A percentile compares a stretch with the other conserved stretches of the same genome.
Conservation (phyloP, 192 early-diverging fungal species). For the Coemansia sp. region DNA sequence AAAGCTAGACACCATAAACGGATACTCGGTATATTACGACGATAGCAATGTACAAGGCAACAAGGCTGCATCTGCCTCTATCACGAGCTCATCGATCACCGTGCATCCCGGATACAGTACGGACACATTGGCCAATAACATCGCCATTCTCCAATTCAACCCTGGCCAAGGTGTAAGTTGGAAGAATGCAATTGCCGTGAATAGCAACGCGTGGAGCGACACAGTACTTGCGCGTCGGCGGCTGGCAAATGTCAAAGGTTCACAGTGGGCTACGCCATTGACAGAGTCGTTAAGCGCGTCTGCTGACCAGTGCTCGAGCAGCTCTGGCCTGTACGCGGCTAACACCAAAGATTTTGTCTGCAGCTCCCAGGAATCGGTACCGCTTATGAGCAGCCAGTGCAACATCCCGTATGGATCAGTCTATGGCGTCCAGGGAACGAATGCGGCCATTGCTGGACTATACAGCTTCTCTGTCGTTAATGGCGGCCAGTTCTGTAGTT, state of each 20-base stretch:
- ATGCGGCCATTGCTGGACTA: constrained; percentile 17
- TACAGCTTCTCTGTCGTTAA: constrained; percentile 31
- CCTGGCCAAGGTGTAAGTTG: constrained; percentile 4
- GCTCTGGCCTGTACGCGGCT: constrained; percentile 13
- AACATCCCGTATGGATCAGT: constrained; percentile 26
- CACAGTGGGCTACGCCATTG: constrained; percentile 7
- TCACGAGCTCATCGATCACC: constrained; percentile 7
- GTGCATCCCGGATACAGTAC: constrained; percentile 29
- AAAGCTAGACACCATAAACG: constrained; percentile 5
- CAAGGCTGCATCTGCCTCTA: constrained; percentile 4
- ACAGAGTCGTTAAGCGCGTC: background rate
- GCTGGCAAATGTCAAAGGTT: background rate
- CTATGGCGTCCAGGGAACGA: constrained; percentile 14
- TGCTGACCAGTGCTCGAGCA: background rate
- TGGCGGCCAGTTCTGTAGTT: constrained; percentile 16
- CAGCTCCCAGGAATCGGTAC: constrained; percentile 5
- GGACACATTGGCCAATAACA: constrained; percentile 35
- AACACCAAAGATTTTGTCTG: constrained; percentile 29
- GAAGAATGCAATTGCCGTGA: constrained; percentile 23
- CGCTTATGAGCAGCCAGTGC: constrained; percentile 15
- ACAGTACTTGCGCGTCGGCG: constrained; percentile 15
- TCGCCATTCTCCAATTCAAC: constrained; percentile 26
- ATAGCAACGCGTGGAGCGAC: constrained; percentile 18
- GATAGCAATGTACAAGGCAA: background rate
- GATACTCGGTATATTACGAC: constrained; percentile 25